A percentile compares a stretch with the other conserved stretches of the same genome.
Evolutionary conservation across 345 rosid genomes (phyloP).

Genomic region (Passiflora organensis): DNA sequence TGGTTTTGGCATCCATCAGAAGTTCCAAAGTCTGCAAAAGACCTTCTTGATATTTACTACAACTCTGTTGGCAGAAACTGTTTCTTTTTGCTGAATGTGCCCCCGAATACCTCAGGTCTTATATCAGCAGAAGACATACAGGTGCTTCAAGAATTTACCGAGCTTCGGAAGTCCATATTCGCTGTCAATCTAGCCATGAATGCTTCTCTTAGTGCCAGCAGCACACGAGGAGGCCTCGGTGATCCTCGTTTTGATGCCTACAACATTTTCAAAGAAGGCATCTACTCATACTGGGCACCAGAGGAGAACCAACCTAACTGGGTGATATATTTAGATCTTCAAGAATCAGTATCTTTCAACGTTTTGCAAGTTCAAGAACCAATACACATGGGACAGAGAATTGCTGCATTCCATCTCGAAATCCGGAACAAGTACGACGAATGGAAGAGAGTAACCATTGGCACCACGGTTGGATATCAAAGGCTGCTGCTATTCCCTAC

Average conservation of each 20-base stretch:
- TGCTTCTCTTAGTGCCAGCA: slow-evolving; percentile 46
- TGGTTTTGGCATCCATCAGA: slow-evolving; percentile 97
- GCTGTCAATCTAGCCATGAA: slow-evolving; percentile 47
- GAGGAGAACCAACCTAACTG: slow-evolving; percentile 47
- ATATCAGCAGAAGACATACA: slow-evolving; percentile 61
- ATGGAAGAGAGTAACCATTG: slow-evolving; percentile 54
- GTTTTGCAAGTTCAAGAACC: slow-evolving; percentile 75
- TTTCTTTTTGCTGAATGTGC: slow-evolving; percentile 64
- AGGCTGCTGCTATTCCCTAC: slow-evolving; percentile 56
- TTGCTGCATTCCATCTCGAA: slow-evolving; percentile 55
- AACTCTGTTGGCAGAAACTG: slow-evolving; percentile 81
- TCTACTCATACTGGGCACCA: slow-evolving; percentile 78
- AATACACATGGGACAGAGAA: slow-evolving; percentile 83
- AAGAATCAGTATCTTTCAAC: slow-evolving; percentile 50
- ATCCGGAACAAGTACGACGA: slow-evolving; percentile 22
- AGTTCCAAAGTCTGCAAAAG: slow-evolving; percentile 58
- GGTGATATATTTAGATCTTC: slow-evolving; percentile 48
- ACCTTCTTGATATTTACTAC: slow-evolving; percentile 74
- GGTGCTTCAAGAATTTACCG: slow-evolving; percentile 60
- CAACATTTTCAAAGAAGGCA: slow-evolving; percentile 57
- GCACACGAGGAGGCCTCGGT: slow-evolving; percentile 40
- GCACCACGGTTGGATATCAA: slow-evolving; percentile 74
- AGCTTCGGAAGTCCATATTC: slow-evolving; percentile 52
- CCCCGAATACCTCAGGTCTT: slow-evolving; percentile 82
- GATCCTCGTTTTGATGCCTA: slow-evolving; percentile 29